phyloP scores from a whole-genome alignment of 1,139 yeast genomes.

The Protomyces gravidus region DNA sequence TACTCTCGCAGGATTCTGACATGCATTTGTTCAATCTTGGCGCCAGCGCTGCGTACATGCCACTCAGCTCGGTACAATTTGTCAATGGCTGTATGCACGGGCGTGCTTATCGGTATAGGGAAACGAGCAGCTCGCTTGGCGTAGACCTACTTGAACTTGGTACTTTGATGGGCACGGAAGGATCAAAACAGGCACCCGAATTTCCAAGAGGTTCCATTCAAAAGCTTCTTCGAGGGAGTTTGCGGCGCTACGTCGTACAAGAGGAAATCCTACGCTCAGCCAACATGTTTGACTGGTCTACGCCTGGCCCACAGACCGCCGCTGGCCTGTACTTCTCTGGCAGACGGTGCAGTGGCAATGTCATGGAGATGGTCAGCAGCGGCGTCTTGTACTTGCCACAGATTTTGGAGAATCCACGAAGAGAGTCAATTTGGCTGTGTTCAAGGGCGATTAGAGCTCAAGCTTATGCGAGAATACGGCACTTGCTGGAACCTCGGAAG shows the following conservation, averaged over 20 bases:
- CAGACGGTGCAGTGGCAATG: neutral
- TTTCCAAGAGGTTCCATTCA: neutral
- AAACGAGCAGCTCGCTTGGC: neutral
- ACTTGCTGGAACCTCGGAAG: neutral
- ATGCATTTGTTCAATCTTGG: neutral
- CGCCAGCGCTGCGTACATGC: neutral
- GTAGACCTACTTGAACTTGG: neutral
- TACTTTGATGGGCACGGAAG: neutral
- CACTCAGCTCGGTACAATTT: neutral
- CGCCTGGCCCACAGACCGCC: neutral
- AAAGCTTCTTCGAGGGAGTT: neutral
- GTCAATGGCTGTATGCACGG: neutral
- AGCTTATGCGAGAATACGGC: neutral
- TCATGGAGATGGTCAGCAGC: neutral
- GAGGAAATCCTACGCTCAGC: neutral
- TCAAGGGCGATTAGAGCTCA: neutral
- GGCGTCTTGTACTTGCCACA: neutral
- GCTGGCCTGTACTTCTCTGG: neutral
- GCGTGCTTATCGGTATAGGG: neutral
- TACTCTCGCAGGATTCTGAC: neutral
- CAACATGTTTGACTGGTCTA: neutral
- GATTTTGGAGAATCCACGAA: neutral
- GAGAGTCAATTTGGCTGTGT: neutral
- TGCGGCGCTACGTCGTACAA: neutral
- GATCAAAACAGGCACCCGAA: neutral